A percentile compares a stretch with the other conserved stretches of the same genome.
Conservation (phyloP, 352 stramenopile species). For the Phytopythium litorale region DNA sequence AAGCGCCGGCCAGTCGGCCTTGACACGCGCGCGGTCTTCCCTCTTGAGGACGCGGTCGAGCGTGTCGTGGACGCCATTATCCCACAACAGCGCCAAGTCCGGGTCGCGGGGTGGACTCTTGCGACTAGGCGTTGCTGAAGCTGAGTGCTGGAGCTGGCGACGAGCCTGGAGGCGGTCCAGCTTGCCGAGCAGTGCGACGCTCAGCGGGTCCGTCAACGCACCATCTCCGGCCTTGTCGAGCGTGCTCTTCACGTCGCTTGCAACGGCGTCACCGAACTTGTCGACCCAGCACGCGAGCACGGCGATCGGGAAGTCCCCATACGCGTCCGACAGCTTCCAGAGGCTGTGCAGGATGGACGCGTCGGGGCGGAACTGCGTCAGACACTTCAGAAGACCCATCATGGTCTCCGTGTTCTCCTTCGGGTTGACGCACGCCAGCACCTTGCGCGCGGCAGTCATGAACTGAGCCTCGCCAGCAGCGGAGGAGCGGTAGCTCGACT, state of each 20-base stretch:
- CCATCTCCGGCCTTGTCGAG: conserved; percentile 29
- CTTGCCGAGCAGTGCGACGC: conserved; percentile 52
- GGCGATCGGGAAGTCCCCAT: conserved; percentile 65
- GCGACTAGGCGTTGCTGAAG: neutral
- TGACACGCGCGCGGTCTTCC: conserved; percentile 8
- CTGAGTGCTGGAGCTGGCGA: conserved; percentile 12
- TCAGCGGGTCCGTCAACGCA: conserved; percentile 31
- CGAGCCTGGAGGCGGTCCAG: conserved; percentile 55
- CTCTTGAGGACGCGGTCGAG: conserved; percentile 39
- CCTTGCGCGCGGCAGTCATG: conserved; percentile 70
- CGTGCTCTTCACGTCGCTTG: conserved; percentile 45
- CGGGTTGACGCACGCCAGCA: conserved; percentile 70
- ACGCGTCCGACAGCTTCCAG: conserved; percentile 62
- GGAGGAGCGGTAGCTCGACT: conserved; percentile 22
- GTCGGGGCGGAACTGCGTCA: conserved; percentile 69
- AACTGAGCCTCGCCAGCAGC: conserved; percentile 44
- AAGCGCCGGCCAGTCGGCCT: conserved; percentile 24
- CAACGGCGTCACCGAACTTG: conserved; percentile 58
- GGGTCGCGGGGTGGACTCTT: conserved; percentile 6
- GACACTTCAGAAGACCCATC: conserved; percentile 69
- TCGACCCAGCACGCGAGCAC: conserved; percentile 69
- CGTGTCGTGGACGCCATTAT: conserved; percentile 30
- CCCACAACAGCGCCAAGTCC: conserved; percentile 34
- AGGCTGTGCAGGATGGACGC: conserved; percentile 64
- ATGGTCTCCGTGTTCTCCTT: conserved; percentile 69